Conservation (phyloP, 129 eudicot genomes). For the sunflower (Helianthus annuus) region HanXRQr2.0-SUNRISE NC_035445.2:89831733-89832232, state of each 20-base stretch:
- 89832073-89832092: neutral
- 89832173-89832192: neutral
- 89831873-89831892: neutral
- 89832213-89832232: slow-evolving; percentile 16
- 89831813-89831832: too few relatives aligned
- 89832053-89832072: slow-evolving; percentile 17
- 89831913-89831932: slow-evolving; percentile 63
- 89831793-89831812: neutral
- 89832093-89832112: neutral
- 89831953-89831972: slow-evolving; percentile 23
- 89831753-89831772: neutral
- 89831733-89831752: neutral
- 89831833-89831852: too few relatives aligned
- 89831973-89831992: slow-evolving; percentile 24
- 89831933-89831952: slow-evolving; percentile 53
- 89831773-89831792: neutral
- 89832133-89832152: neutral
- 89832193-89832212: slow-evolving; percentile 28
- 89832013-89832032: slow-evolving; percentile 58
- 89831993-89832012: slow-evolving; percentile 55
- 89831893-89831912: slow-evolving; percentile 60
- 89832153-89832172: neutral
- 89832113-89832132: neutral
- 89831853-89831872: neutral
- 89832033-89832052: slow-evolving; percentile 46